A percentile compares a stretch with the other conserved stretches of the same genome.
Evolutionary conservation across 202 grass and related monocot genomes (phyloP).

Genomic region (Hordeum pubiflorum): DNA sequence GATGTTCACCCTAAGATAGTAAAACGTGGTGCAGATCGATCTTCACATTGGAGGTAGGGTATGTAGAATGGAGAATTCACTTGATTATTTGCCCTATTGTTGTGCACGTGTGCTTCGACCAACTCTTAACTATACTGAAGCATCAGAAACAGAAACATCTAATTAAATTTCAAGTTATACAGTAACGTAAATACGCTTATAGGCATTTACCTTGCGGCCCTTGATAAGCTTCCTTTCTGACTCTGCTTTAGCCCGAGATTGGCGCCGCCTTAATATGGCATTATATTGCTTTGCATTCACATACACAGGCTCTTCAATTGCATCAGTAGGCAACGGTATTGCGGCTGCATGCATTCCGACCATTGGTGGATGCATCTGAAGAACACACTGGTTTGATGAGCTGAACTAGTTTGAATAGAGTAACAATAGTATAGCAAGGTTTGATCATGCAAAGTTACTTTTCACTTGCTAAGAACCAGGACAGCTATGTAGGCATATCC

Average conservation of each 20-base stretch:
- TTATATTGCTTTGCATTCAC: constrained; percentile 98
- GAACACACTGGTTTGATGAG: constrained; percentile 8
- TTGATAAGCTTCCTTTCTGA: constrained; percentile 88
- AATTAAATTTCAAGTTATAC: constrained; percentile 6
- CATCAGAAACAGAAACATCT: constrained; percentile 22
- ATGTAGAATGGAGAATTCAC: constrained; percentile 25
- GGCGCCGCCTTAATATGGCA: constrained; percentile 88
- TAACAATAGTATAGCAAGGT: background rate
- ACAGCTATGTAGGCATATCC: background rate
- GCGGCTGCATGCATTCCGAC: constrained; percentile 69
- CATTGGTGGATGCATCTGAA: constrained; percentile 76
- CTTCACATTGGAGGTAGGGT: constrained; percentile 20
- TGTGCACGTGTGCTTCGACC: constrained; percentile 4
- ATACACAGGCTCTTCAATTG: constrained; percentile 95
- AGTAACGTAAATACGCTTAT: background rate
- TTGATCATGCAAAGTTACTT: background rate
- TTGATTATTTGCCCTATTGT: constrained; percentile 37
- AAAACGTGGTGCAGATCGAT: constrained; percentile 25
- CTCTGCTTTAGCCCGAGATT: constrained; percentile 98
- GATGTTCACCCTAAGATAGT: constrained; percentile 28
- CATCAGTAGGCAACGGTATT: constrained; percentile 82
- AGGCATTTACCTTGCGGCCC: constrained; percentile 72
- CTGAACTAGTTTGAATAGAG: background rate
- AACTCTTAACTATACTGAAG: constrained; percentile 17
- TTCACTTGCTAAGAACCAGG: background rate